phyloP scores from a whole-genome alignment of 2,329 filamentous ascomycete species.

The Aspergillus aculeatus region DNA sequence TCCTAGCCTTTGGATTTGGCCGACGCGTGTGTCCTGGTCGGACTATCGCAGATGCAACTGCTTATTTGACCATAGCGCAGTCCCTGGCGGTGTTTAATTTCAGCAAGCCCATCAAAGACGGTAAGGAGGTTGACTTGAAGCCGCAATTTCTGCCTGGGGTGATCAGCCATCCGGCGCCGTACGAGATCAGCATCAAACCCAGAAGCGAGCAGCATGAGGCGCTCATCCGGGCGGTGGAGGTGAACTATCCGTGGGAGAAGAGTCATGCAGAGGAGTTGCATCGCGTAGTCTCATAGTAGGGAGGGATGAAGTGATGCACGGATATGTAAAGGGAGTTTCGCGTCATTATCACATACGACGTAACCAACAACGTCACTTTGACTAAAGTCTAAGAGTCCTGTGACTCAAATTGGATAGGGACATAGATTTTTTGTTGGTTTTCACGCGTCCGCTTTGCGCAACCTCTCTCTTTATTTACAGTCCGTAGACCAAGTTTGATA shows the following conservation, averaged over 20 bases:
- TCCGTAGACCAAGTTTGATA: no score
- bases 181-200: constrained; percentile 4
- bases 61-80: constrained; percentile 8
- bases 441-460: no score
- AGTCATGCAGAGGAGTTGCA: constrained; percentile 4
- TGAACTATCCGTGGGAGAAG: neutral
- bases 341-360: neutral
- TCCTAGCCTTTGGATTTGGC: constrained; percentile 10
- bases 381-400: neutral
- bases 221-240: constrained; percentile 6
- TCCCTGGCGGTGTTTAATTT: constrained; percentile 7
- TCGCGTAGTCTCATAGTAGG: neutral
- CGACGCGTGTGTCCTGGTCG: constrained; percentile 15
- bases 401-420: neutral
- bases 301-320: neutral
- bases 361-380: neutral
- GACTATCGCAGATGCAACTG: constrained; percentile 8
- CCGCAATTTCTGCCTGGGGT: constrained; percentile 5
- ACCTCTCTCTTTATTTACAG: no score
- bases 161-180: constrained; percentile 11
- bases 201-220: constrained; percentile 6
- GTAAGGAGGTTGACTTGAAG: neutral
- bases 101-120: constrained; percentile 1
- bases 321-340: neutral
- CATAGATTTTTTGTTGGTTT: neutral